A percentile compares a stretch with the other conserved stretches of the same genome.
Evolutionary conservation across 2,329 filamentous ascomycete species (phyloP).

Genomic region (Epichloe hybrida): DNA sequence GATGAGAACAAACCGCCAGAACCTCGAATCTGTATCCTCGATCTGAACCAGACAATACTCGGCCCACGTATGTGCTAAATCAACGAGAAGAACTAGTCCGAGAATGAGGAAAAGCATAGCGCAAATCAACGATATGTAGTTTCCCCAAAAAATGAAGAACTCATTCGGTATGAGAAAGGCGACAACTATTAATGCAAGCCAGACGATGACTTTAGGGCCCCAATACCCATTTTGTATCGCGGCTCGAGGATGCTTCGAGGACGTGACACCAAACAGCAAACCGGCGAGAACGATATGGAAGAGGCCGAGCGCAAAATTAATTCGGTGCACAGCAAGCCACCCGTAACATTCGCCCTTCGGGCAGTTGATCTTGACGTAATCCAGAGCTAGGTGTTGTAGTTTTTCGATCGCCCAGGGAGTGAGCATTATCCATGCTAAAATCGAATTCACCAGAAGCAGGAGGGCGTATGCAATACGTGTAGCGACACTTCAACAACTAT

Average conservation of each 20-base stretch:
- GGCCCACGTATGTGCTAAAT: conserved; percentile 92
- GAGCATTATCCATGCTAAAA: conserved; percentile 97
- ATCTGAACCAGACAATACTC: conserved; percentile 93
- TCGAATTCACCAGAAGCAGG: conserved; percentile 90
- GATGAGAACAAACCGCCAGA: conserved; percentile 80
- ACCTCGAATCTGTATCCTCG: conserved; percentile 68
- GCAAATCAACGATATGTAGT: conserved; percentile 77
- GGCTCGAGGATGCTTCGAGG: conserved; percentile 76
- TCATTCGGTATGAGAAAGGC: conserved; percentile 91
- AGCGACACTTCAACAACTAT: conserved; percentile 51
- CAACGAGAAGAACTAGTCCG: conserved; percentile 81
- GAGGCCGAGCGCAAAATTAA: conserved; percentile 92
- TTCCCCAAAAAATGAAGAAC: conserved; percentile 89
- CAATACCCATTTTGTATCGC: conserved; percentile 96
- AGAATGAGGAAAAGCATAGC: conserved; percentile 91
- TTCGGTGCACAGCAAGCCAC: conserved; percentile 90
- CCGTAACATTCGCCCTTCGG: conserved; percentile 84
- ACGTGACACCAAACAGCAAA: conserved; percentile 73
- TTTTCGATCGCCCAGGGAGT: conserved; percentile 98
- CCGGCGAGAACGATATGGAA: conserved; percentile 83
- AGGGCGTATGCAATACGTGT: conserved; percentile 95
- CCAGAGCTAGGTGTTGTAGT: conserved; percentile 76
- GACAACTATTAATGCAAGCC: conserved; percentile 74
- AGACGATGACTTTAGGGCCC: conserved; percentile 88
- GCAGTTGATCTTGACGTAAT: conserved; percentile 93